These are phyloP conservation scores for Moniliella sp. DNA, from an alignment of 1,284 basidiomycete genomes.

Conservation along the genomic window DNA sequence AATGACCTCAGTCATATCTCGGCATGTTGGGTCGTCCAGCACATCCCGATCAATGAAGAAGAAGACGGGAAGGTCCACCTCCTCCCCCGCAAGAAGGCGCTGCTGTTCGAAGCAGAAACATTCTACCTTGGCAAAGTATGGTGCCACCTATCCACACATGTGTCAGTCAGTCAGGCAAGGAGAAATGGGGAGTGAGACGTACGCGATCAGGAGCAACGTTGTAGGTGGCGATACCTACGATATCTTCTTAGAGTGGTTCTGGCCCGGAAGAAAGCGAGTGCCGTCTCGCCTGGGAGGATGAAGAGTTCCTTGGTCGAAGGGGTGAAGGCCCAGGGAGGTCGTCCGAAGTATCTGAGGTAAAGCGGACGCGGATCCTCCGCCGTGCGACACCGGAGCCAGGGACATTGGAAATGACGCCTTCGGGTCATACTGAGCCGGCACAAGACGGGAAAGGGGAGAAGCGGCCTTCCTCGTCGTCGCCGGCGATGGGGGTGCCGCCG, in stretches of 20 bases:
- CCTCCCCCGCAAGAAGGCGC: conserved; percentile 74
- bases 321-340: conserved; percentile 72
- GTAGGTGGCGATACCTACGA: conserved; percentile 96
- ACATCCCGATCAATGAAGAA: conserved; percentile 98
- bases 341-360: conserved; percentile 76
- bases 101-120: conserved; percentile 99
- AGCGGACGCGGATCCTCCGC: conserved; percentile 77
- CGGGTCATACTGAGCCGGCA: conserved; percentile 7
- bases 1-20: conserved; percentile 70
- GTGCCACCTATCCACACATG: conserved; percentile 89
- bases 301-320: conserved; percentile 73
- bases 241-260: conserved; percentile 66
- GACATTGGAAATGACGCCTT: too few species aligned
- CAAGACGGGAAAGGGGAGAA: conserved; percentile 16
- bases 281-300: conserved; percentile 84
- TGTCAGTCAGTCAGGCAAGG: too few species aligned
- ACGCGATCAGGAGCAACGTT: conserved; percentile 83
- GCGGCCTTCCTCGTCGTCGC: conserved; percentile 11
- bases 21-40: conserved; percentile 67
- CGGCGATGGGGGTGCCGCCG: conserved; percentile 70
- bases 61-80: conserved; percentile 88
- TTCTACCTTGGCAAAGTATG: conserved; percentile 97
- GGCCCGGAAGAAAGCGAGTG: conserved; percentile 85
- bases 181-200: too few species aligned
- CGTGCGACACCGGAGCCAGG: too few species aligned